These are phyloP conservation scores for Cystobasidiopsis lactophilus DNA, from an alignment of 768 basidiomycete genomes.

Conservation along the genomic window DNA sequence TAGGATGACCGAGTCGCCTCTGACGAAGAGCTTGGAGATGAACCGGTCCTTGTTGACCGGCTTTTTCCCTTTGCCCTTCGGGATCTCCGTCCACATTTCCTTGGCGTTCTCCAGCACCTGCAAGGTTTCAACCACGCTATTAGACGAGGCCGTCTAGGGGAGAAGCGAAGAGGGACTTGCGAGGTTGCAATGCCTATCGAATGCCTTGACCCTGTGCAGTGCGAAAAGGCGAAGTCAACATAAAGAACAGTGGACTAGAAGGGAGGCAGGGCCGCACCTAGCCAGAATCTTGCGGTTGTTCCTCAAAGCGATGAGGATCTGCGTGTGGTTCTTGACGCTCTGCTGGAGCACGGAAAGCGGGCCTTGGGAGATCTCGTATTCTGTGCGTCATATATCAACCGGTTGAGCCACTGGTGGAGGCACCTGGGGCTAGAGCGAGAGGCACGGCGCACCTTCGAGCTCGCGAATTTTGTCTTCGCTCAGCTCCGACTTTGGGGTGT, in stretches of 20 bases:
- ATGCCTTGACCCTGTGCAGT: conserved; percentile 84
- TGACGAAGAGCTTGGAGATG: conserved; percentile 86
- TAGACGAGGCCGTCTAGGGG: not conserved
- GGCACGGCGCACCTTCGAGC: conserved; percentile 34
- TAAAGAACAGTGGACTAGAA: not conserved
- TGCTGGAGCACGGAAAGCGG: conserved; percentile 88
- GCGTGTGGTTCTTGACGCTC: conserved; percentile 89
- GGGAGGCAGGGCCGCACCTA: conserved; percentile 2
- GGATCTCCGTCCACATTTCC: conserved; percentile 99
- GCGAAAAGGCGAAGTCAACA: not conserved
- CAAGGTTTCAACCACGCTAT: conserved; percentile 2
- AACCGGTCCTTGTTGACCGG: conserved; percentile 98
- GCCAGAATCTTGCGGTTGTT: conserved; percentile 84
- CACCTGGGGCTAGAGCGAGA: not conserved
- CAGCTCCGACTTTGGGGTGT: conserved; percentile 87
- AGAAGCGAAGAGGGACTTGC: conserved; percentile 29
- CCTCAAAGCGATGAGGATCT: conserved; percentile 85
- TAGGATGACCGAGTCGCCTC: conserved; percentile 92
- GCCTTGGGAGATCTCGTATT: conserved; percentile 23
- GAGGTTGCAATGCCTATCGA: conserved; percentile 98
- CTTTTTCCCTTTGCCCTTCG: conserved; percentile 96
- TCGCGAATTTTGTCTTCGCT: conserved; percentile 90
- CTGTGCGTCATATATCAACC: not conserved
- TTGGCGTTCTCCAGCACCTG: conserved; percentile 95
- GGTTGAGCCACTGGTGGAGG: not conserved